Percentiles rank a stretch among this genome's conserved stretches.
phyloP scores from a whole-genome alignment of 2,329 filamentous ascomycete species.

The Alternaria gansuensis region DNA sequence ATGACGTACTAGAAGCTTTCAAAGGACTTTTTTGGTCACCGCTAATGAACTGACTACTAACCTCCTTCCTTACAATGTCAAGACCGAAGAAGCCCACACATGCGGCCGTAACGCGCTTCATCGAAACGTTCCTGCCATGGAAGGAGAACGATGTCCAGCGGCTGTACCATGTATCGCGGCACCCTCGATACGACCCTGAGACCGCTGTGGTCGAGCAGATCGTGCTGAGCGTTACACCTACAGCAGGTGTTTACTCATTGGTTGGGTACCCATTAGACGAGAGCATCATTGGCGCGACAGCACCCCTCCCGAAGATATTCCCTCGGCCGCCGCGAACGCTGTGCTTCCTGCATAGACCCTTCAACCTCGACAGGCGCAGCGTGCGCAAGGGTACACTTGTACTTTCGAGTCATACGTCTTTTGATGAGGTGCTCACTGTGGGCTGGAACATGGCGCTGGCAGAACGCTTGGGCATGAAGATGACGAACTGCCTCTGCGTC shows the following conservation, averaged over 20 bases:
- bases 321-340: conserved; percentile 38
- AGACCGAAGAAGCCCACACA: conserved; percentile 39
- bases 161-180: conserved; percentile 47
- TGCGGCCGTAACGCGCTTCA: conserved; percentile 37
- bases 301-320: conserved; percentile 1
- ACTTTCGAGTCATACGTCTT: conserved; percentile 50
- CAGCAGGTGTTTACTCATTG: conserved; percentile 41
- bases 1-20: conserved; percentile 37
- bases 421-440: conserved; percentile 53
- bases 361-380: conserved; percentile 41
- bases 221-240: conserved; percentile 45
- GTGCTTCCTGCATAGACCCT: conserved; percentile 49
- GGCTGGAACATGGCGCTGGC: conserved; percentile 52
- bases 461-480: conserved; percentile 42
- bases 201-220: conserved; percentile 42
- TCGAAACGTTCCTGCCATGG: conserved; percentile 43
- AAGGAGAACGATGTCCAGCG: conserved; percentile 47
- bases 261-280: conserved; percentile 33
- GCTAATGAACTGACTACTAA: conserved; percentile 19
- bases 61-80: conserved; percentile 28
- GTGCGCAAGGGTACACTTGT: conserved; percentile 43
- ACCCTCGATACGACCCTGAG: conserved; percentile 41
- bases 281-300: conserved; percentile 6
- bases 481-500: conserved; percentile 42
- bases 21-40: conserved; percentile 3